Conservation (phyloP, 2,329 filamentous ascomycete genomes). For the Aspergillus sp. region DNA sequence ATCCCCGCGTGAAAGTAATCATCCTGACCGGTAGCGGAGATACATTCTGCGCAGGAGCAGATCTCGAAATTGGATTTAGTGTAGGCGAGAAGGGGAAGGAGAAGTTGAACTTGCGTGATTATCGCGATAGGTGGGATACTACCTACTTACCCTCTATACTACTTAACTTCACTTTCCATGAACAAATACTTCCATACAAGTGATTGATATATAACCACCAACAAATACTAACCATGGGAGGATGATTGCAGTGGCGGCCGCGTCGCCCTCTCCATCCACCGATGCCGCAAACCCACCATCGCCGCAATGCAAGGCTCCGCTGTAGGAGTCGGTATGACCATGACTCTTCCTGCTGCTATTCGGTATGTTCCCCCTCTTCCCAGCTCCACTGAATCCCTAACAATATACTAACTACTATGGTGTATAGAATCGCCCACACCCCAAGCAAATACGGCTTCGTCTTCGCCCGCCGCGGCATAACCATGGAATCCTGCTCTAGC, state of each 20-base stretch:
- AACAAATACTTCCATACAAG: too few relatives aligned
- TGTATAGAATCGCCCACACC: slow-evolving; percentile 52
- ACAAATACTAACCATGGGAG: too few relatives aligned
- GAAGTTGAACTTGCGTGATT: too few relatives aligned
- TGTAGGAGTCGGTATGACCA: slow-evolving; percentile 61
- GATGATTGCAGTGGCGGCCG: slow-evolving; percentile 28
- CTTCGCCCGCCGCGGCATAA: slow-evolving; percentile 68
- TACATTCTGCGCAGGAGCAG: slow-evolving; percentile 56
- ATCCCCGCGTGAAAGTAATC: too few relatives aligned
- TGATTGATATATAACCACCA: too few relatives aligned
- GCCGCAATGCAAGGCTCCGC: slow-evolving; percentile 58
- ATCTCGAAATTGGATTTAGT: slow-evolving; percentile 56
- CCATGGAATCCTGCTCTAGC: slow-evolving; percentile 70
- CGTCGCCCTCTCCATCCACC: slow-evolving; percentile 54
- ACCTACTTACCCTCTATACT: too few relatives aligned
- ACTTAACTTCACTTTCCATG: too few relatives aligned
- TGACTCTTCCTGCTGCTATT: slow-evolving; percentile 60
- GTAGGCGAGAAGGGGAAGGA: slow-evolving; percentile 41
- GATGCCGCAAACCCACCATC: slow-evolving; percentile 60
- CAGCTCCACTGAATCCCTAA: too few relatives aligned
- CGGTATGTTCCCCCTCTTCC: slow-evolving; percentile 24
- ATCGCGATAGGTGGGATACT: too few relatives aligned
- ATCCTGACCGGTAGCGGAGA: slow-evolving; percentile 55
- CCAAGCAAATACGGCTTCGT: slow-evolving; percentile 72
- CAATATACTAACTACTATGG: too few relatives aligned